Evolutionary conservation across 768 basidiomycete species (phyloP).

Genomic region (Russula sp.): DNA sequence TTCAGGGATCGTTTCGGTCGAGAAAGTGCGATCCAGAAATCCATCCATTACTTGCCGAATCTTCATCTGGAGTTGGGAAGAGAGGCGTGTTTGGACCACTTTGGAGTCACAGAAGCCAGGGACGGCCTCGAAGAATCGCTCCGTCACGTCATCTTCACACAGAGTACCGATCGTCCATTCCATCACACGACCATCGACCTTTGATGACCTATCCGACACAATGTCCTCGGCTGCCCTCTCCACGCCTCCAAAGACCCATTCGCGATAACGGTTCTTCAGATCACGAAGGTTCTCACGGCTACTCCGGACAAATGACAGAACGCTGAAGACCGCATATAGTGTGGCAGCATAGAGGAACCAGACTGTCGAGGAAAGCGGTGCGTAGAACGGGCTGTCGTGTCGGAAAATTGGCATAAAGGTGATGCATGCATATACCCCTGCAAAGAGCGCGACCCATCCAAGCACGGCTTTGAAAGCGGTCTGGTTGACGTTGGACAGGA

Average conservation of each 20-base stretch:
- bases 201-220: neutral
- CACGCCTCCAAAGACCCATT: neutral
- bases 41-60: neutral
- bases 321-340: neutral
- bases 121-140: slow-evolving; percentile 4
- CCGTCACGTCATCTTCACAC: slow-evolving; percentile 1
- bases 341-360: slow-evolving; percentile 8
- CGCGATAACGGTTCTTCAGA: neutral
- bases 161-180: neutral
- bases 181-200: neutral
- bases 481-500: slow-evolving; percentile 4
- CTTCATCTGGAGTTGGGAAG: neutral
- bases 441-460: neutral
- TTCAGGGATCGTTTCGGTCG: neutral
- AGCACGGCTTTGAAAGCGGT: neutral
- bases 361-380: slow-evolving; percentile 1
- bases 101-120: slow-evolving; percentile 8
- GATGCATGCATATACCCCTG: neutral
- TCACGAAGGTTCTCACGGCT: neutral
- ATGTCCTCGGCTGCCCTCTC: slow-evolving; percentile 5
- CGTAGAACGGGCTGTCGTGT: slow-evolving; percentile 5
- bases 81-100: neutral
- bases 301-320: neutral
- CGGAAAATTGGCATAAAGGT: slow-evolving; percentile 11
- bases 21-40: slow-evolving; percentile 7